Evolutionary conservation across 2,329 filamentous ascomycete genomes (phyloP).

Genomic region (Teratosphaeriaceae sp.): DNA sequence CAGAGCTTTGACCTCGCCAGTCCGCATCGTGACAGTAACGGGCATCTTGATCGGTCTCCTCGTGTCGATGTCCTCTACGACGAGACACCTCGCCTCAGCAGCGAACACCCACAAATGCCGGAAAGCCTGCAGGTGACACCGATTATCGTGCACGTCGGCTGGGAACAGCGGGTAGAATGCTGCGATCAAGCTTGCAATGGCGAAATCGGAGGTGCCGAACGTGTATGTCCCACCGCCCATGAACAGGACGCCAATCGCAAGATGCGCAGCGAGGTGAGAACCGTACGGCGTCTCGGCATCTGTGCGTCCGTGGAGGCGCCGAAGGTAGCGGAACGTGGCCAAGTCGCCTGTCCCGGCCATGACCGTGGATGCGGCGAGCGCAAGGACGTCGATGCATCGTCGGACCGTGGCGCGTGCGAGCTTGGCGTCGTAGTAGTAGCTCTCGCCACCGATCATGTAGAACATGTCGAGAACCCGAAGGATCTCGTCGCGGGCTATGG

Average conservation of each 20-base stretch:
- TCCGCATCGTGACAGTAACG: constrained; percentile 21
- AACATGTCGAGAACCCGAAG: constrained; percentile 67
- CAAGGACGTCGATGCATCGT: constrained; percentile 85
- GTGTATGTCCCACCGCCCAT: constrained; percentile 89
- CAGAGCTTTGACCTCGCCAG: constrained; percentile 25
- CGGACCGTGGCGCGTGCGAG: constrained; percentile 75
- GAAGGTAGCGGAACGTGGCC: constrained; percentile 72
- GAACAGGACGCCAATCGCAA: constrained; percentile 86
- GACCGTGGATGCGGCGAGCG: constrained; percentile 74
- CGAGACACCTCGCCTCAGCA: constrained; percentile 78
- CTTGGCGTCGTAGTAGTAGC: constrained; percentile 67
- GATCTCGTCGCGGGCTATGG: constrained; percentile 69
- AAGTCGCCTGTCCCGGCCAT: constrained; percentile 97
- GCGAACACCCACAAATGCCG: constrained; percentile 96
- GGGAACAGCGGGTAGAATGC: constrained; percentile 95
- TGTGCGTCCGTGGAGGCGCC: constrained; percentile 79
- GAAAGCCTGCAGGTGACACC: constrained; percentile 90
- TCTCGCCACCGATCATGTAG: constrained; percentile 20
- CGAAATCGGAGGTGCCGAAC: constrained; percentile 80
- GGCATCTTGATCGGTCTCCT: constrained; percentile 61
- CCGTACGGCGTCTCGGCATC: constrained; percentile 83
- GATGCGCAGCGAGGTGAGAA: constrained; percentile 85
- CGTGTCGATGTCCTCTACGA: constrained; percentile 81
- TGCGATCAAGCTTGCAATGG: constrained; percentile 76
- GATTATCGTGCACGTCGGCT: constrained; percentile 82